Evolutionary conservation across 2,329 filamentous ascomycete genomes (phyloP), one percentile per base, ranked within the genome.

Genomic region (Phaeosphaeriaceae sp.): DNA sequence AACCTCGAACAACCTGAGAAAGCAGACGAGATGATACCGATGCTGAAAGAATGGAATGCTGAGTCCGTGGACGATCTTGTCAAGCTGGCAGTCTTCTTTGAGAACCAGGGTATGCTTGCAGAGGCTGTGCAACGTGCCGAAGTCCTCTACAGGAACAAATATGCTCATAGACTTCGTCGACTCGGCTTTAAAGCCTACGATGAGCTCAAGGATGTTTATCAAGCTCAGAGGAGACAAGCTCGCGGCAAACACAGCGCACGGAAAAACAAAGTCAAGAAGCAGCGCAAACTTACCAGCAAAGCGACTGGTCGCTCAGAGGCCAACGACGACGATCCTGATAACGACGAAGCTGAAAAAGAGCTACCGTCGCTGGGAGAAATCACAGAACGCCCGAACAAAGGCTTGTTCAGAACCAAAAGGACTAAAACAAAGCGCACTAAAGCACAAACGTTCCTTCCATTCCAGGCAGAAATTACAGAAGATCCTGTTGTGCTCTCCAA

Each of bases 41-140:
- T 87, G 1, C 88, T 94, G 11, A 88, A 93, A 40, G 87, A 92
- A 52, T 85, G 88, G 59, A 91, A 96, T 62, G 82, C 88, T 47
- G 83, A 87, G 43, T 89, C 90, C 58, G 88, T 94, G 49, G 89
- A 93, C 61, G 91, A 92, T 42, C 89, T 92, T 42, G 88, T 91
- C 28, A 88, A 92, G 68, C 83, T 97, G 10, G 92, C 92, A 13
- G 93, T 91, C 69, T 87, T 97, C 76, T 97, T 96, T 71, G 92
- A 96, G 74, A 73, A 75, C 60, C 63, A 88, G 85, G 63, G 85
- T 86, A 47, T 89, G 89, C 62, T 87, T 90, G 78, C 88, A 86
- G 72, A 74, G 49, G 74, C 75, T 35, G 66, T 69, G 57, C 61
- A 70, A 42, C 69, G 72, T 52, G 75, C 67, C 22, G 90, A 93